Percentiles rank a stretch among this genome's conserved stretches.
Evolutionary conservation across 257 asterid species (phyloP).

Genomic region (Cruciata laevipes): DNA sequence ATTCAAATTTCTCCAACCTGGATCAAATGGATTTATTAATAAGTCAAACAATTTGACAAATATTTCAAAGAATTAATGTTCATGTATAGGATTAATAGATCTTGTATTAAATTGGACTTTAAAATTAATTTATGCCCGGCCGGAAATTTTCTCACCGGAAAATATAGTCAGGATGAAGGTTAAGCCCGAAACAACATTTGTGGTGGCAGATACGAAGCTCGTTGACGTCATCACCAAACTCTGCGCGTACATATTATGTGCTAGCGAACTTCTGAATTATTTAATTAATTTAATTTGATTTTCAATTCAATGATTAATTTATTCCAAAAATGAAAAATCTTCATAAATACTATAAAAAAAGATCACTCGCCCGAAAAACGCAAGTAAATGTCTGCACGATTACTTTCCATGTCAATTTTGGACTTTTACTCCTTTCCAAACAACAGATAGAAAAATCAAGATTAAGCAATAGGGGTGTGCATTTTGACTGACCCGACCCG

Average conservation of each 20-base stretch:
- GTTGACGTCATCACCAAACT: constrained; percentile 48
- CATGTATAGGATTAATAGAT: too few relatives aligned
- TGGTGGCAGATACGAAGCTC: constrained; percentile 38
- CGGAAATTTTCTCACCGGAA: constrained; percentile 27
- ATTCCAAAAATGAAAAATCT: background rate
- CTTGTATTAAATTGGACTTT: too few relatives aligned
- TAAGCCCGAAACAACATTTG: constrained; percentile 40
- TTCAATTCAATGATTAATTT: background rate
- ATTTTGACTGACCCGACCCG: too few relatives aligned
- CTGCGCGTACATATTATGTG: constrained; percentile 42
- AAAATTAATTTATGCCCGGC: too few relatives aligned
- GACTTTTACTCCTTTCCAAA: background rate
- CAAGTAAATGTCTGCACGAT: background rate
- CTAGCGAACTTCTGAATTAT: constrained; percentile 43
- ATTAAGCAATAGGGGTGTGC: too few relatives aligned
- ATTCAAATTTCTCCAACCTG: constrained; percentile 49
- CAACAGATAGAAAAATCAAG: too few relatives aligned
- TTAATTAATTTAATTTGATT: background rate
- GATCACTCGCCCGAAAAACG: background rate
- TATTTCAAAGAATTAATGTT: too few relatives aligned
- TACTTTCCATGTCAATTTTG: background rate
- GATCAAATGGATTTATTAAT: too few relatives aligned
- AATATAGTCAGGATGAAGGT: constrained; percentile 37
- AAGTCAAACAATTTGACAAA: too few relatives aligned
- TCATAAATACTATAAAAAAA: background rate